phyloP scores from a whole-genome alignment of 257 asterid species.

The Euphrasia confusa region DNA sequence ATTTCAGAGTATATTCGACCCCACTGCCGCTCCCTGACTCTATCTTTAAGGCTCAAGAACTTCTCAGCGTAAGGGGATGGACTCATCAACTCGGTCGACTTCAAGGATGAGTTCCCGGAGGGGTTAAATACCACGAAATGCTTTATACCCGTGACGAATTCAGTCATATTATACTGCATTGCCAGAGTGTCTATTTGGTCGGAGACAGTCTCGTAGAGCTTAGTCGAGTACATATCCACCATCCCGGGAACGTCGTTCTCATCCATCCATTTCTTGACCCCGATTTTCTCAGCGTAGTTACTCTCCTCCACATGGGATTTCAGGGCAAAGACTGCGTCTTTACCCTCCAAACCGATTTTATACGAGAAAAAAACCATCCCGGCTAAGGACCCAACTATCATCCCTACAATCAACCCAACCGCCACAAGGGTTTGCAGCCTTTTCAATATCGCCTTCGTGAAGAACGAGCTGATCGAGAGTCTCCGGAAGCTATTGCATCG shows the following conservation, averaged over 20 bases:
- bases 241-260: conserved; percentile 89
- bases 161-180: conserved; percentile 85
- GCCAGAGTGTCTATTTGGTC: conserved; percentile 79
- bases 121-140: conserved; percentile 53
- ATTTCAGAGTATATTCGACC: conserved; percentile 63
- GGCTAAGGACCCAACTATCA: conserved; percentile 64
- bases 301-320: conserved; percentile 85
- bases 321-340: conserved; percentile 71
- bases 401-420: conserved; percentile 71
- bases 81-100: conserved; percentile 44
- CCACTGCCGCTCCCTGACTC: conserved; percentile 72
- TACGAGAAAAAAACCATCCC: conserved; percentile 80
- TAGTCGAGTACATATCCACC: conserved; percentile 72
- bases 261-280: conserved; percentile 89
- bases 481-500: conserved; percentile 76
- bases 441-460: conserved; percentile 64
- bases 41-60: conserved; percentile 51
- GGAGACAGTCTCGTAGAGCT: conserved; percentile 69
- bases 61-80: conserved; percentile 76
- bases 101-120: conserved; percentile 41
- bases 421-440: conserved; percentile 79
- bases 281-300: conserved; percentile 84
- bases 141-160: conserved; percentile 62
- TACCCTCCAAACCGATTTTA: conserved; percentile 85
- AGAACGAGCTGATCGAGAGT: conserved; percentile 54